Conservation (phyloP, 2,329 filamentous ascomycete species). For the Hymenoscyphus fraxineus region DNA sequence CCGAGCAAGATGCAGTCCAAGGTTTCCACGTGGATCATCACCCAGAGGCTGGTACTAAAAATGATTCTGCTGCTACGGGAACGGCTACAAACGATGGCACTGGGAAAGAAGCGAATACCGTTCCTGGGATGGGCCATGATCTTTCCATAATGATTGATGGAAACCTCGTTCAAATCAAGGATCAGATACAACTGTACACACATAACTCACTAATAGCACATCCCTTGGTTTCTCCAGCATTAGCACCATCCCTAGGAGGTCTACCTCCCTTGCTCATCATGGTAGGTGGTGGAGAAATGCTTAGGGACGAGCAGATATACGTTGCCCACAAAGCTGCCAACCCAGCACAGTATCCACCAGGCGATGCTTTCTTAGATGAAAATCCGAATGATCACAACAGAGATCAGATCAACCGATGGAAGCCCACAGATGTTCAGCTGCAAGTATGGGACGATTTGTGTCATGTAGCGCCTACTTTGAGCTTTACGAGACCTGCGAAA, state of each 20-base stretch:
- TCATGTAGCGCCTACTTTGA: constrained; percentile 88
- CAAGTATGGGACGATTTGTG: constrained; percentile 97
- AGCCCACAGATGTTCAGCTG: constrained; percentile 85
- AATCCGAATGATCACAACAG: constrained; percentile 54
- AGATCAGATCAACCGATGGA: constrained; percentile 58
- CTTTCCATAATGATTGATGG: constrained; percentile 70
- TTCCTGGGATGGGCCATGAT: constrained; percentile 36
- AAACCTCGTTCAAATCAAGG: constrained; percentile 68
- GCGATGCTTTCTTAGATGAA: constrained; percentile 59
- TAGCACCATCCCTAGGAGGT: constrained; percentile 86
- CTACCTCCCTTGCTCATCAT: constrained; percentile 84
- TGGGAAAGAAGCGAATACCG: constrained; percentile 29
- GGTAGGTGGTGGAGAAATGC: constrained; percentile 80
- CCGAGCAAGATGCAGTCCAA: constrained; percentile 37
- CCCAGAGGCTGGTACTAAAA: constrained; percentile 26
- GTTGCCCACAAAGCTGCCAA: constrained; percentile 91
- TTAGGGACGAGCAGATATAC: constrained; percentile 93
- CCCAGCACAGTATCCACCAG: constrained; percentile 70
- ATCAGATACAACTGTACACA: constrained; percentile 86
- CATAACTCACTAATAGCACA: constrained; percentile 83
- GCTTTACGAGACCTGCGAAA: constrained; percentile 92
- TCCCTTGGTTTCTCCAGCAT: constrained; percentile 81
- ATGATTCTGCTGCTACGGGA: constrained; percentile 35
- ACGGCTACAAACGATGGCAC: constrained; percentile 29
- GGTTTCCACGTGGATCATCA: constrained; percentile 35